These are phyloP conservation scores for Acanthamoeba comandoni DNA, from an alignment of 208 protist genomes.

Conservation along the genomic window DNA sequence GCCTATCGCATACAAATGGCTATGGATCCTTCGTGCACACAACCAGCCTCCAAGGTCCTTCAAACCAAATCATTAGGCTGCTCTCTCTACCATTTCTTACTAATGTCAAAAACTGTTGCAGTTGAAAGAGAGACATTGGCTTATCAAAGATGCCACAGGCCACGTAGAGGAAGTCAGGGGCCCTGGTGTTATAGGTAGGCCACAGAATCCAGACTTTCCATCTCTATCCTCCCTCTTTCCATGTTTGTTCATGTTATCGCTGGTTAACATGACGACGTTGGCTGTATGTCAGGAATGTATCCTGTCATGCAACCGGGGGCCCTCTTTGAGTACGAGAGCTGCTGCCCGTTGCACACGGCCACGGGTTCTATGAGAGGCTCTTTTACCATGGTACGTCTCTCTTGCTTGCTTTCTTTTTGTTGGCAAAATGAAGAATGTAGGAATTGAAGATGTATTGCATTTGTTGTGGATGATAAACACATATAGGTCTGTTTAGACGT, in stretches of 20 bases:
- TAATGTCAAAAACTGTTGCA: not conserved
- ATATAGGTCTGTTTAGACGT: not conserved
- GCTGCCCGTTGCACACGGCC: constrained; percentile 36
- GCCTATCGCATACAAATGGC: constrained; percentile 61
- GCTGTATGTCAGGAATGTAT: not conserved
- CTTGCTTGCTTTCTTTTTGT: not conserved
- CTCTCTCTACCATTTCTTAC: not conserved
- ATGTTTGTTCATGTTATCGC: too few species aligned
- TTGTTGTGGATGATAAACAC: not conserved
- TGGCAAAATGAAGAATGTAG: not conserved
- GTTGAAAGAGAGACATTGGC: constrained; percentile 66
- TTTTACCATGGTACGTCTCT: constrained; percentile 59
- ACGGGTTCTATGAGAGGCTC: constrained; percentile 30
- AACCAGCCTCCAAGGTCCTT: constrained; percentile 22
- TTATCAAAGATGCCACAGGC: constrained; percentile 40
- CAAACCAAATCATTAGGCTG: not conserved
- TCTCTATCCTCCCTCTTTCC: too few species aligned
- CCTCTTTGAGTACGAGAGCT: constrained; percentile 72
- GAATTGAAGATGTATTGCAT: not conserved
- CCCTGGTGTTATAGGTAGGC: constrained; percentile 59
- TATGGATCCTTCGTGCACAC: constrained; percentile 23
- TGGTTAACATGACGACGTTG: too few species aligned
- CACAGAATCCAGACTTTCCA: too few species aligned
- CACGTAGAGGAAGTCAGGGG: constrained; percentile 55
- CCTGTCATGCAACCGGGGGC: constrained; percentile 64